A percentile compares a stretch with the other conserved stretches of the same genome.
Conservation (phyloP, 257 asterid species). For the Lycium barbarum region DNA sequence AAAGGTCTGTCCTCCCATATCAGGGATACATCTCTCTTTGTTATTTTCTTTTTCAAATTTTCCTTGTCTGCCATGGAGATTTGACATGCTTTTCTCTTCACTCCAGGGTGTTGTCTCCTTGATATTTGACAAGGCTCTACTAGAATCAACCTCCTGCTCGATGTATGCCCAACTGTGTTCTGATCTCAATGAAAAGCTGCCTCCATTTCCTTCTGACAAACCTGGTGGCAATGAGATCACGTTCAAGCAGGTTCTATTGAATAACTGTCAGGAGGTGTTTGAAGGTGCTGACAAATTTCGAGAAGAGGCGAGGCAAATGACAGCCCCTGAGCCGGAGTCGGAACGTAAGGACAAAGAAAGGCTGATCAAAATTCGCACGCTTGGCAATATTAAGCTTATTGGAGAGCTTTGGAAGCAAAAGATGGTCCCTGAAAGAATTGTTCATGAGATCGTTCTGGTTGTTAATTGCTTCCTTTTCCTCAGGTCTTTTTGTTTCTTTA, state of each 20-base stretch:
- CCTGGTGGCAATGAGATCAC: constrained; percentile 94
- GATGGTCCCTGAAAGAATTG: constrained; percentile 96
- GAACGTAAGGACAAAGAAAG: constrained; percentile 93
- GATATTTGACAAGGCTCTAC: constrained; percentile 95
- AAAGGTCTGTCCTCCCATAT: constrained; percentile 26
- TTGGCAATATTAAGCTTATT: constrained; percentile 91
- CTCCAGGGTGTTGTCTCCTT: constrained; percentile 44
- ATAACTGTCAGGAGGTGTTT: constrained; percentile 91
- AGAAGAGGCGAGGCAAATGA: constrained; percentile 88
- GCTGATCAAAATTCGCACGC: constrained; percentile 84
- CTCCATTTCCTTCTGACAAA: constrained; percentile 90
- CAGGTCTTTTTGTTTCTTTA: not conserved
- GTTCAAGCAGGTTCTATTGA: constrained; percentile 80
- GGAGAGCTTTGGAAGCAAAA: constrained; percentile 98
- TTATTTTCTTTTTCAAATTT: constrained; percentile 26
- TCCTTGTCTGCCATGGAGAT: not conserved
- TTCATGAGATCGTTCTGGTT: constrained; percentile 98
- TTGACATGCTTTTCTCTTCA: not conserved
- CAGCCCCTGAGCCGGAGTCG: constrained; percentile 79
- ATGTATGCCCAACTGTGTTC: constrained; percentile 94
- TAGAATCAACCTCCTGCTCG: constrained; percentile 95
- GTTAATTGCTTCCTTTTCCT: constrained; percentile 21
- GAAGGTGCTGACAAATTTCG: constrained; percentile 85
- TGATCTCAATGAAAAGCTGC: constrained; percentile 83
- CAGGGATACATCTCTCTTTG: not conserved